These are phyloP conservation scores for Xerocomellus amylosporus DNA, from an alignment of 768 basidiomycete genomes.

Conservation along the genomic window DNA sequence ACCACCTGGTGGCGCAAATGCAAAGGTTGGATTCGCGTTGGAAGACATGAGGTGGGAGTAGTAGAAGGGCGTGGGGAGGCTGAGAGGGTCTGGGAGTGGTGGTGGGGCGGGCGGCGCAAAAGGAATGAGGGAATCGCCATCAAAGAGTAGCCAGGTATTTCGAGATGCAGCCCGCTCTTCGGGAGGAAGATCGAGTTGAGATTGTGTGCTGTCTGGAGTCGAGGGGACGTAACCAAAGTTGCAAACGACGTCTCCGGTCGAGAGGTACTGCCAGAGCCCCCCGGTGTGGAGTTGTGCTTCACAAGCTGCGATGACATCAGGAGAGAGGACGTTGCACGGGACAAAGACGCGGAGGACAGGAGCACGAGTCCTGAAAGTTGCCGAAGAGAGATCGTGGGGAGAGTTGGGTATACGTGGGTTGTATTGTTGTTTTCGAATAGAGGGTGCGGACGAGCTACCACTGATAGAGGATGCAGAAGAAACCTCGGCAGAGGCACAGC, in stretches of 20 bases:
- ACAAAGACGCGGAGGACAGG: conserved; percentile 75
- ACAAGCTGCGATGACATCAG: conserved; percentile 48
- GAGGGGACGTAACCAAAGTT: conserved; percentile 77
- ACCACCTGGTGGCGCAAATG: conserved; percentile 28
- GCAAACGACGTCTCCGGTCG: conserved; percentile 72
- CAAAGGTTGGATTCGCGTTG: conserved; percentile 23
- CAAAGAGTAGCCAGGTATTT: conserved; percentile 72
- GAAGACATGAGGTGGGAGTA: conserved; percentile 62
- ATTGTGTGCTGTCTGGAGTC: conserved; percentile 26
- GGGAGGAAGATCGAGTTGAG: conserved; percentile 16
- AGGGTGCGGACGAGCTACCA: conserved; percentile 24
- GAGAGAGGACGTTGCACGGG: conserved; percentile 57
- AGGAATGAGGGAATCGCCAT: conserved; percentile 59
- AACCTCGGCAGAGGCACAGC: conserved; percentile 42
- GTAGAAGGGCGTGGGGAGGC: conserved; percentile 73
- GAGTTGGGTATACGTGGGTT: conserved; percentile 27
- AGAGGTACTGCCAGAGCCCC: conserved; percentile 74
- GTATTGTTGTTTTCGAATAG: conserved; percentile 12
- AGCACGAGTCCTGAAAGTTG: conserved; percentile 61
- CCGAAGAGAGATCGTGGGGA: conserved; percentile 62
- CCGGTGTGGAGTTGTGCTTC: conserved; percentile 66
- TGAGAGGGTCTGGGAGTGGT: conserved; percentile 54
- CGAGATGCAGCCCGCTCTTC: conserved; percentile 20
- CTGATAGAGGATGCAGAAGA: conserved; percentile 44
- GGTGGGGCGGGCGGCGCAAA: conserved; percentile 54